Evolutionary conservation across 169 alveolate species (phyloP).

Genomic region (Perkinsus marinus): DNA sequence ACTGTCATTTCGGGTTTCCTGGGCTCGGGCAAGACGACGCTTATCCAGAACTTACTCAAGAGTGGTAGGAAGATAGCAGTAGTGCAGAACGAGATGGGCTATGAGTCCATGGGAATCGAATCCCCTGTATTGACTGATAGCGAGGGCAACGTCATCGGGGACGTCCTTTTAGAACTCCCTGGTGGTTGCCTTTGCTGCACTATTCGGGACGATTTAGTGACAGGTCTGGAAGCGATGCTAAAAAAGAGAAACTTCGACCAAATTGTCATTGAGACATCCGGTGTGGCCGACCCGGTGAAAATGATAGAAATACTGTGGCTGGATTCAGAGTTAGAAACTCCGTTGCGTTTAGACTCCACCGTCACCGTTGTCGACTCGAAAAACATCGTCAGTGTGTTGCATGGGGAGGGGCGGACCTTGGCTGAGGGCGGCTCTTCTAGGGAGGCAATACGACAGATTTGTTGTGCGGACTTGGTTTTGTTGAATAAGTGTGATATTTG

Average conservation of each 20-base stretch:
- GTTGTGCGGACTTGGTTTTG: neutral
- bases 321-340: slow-evolving; percentile 43
- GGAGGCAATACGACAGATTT: neutral
- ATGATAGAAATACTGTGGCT: slow-evolving; percentile 56
- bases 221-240: slow-evolving; percentile 46
- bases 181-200: slow-evolving; percentile 70
- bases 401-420: neutral
- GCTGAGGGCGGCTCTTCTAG: neutral
- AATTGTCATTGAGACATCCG: slow-evolving; percentile 59
- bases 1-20: slow-evolving; percentile 42
- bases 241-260: slow-evolving; percentile 34
- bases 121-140: slow-evolving; percentile 49
- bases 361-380: slow-evolving; percentile 41
- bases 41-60: slow-evolving; percentile 13
- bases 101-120: slow-evolving; percentile 60
- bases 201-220: slow-evolving; percentile 49
- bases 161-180: slow-evolving; percentile 54
- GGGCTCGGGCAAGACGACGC: slow-evolving; percentile 56
- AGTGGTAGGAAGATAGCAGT: slow-evolving; percentile 26
- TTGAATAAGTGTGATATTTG: neutral
- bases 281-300: slow-evolving; percentile 62
- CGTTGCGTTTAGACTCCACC: slow-evolving; percentile 38
- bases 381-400: slow-evolving; percentile 9
- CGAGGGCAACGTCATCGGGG: slow-evolving; percentile 50
- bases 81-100: slow-evolving; percentile 47